Evolutionary conservation across 73 alveolate genomes (phyloP).

Genomic region (Uronychia setigera): DNA sequence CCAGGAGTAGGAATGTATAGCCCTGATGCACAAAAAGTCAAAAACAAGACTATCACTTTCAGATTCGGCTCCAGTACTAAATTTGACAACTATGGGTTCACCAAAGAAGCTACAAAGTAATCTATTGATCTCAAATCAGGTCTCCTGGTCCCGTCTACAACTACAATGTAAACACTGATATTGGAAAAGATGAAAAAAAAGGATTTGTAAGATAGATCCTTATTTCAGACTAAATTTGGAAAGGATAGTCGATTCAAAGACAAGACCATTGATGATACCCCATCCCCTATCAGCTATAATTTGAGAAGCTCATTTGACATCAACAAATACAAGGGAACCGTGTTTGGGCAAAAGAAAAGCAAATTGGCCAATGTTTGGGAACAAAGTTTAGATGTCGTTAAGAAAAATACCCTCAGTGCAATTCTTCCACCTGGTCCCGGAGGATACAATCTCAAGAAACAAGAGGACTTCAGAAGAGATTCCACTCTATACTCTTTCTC

Average conservation of each 20-base stretch:
- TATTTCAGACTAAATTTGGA: background rate
- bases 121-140: background rate
- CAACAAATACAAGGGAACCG: background rate
- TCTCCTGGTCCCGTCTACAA: conserved; percentile 1
- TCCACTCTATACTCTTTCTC: background rate
- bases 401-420: background rate
- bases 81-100: background rate
- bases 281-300: background rate
- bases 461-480: background rate
- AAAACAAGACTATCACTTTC: background rate
- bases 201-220: background rate
- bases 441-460: background rate
- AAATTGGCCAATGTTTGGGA: background rate
- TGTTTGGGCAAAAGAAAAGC: background rate
- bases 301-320: background rate
- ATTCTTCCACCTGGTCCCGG: background rate
- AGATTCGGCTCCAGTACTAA: background rate
- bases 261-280: background rate
- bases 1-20: background rate
- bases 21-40: background rate
- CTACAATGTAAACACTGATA: background rate
- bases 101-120: background rate
- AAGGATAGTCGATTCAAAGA: background rate
- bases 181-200: background rate
- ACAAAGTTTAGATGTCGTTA: background rate